phyloP scores from a whole-genome alignment of 2,329 filamentous ascomycete species.

The Colletotrichum ledebouriae region DNA sequence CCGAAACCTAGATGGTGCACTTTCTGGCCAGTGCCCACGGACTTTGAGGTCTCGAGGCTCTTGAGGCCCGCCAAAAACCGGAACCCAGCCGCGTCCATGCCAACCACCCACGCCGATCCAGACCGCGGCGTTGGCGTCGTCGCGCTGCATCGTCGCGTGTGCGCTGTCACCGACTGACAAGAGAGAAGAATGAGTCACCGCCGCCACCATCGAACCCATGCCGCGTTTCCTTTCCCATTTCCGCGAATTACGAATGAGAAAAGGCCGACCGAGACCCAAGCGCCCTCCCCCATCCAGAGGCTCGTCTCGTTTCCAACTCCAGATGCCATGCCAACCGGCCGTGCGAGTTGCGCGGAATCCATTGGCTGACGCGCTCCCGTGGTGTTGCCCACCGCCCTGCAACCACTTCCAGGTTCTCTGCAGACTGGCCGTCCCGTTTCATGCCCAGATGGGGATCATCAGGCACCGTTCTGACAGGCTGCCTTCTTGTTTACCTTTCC shows the following conservation, averaged over 20 bases:
- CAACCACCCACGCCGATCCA: conserved; percentile 27
- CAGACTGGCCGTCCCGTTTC: conserved; percentile 23
- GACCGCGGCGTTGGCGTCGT: not conserved
- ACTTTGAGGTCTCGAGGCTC: not conserved
- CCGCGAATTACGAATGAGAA: not conserved
- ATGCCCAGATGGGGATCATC: conserved; percentile 21
- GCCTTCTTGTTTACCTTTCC: conserved; percentile 28
- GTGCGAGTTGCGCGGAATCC: conserved; percentile 31
- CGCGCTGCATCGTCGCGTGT: conserved; percentile 15
- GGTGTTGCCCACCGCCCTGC: conserved; percentile 22
- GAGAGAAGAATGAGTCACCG: conserved; percentile 9
- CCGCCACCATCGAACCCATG: conserved; percentile 27
- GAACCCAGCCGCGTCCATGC: conserved; percentile 17
- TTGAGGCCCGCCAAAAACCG: conserved; percentile 10
- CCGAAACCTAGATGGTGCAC: conserved; percentile 16
- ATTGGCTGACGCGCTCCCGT: conserved; percentile 36
- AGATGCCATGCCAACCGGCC: conserved; percentile 38
- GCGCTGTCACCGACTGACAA: conserved; percentile 35
- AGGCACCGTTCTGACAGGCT: conserved; percentile 29
- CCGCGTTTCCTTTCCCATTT: conserved; percentile 3
- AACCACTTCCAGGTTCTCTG: conserved; percentile 9
- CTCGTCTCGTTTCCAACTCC: not conserved
- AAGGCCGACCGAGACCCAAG: not conserved
- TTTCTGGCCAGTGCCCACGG: not conserved
- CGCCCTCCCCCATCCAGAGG: not conserved